A percentile compares a stretch with the other conserved stretches of the same genome.
phyloP scores from a whole-genome alignment of 495 filamentous ascomycete genomes.

The Tirmania nivea region DNA sequence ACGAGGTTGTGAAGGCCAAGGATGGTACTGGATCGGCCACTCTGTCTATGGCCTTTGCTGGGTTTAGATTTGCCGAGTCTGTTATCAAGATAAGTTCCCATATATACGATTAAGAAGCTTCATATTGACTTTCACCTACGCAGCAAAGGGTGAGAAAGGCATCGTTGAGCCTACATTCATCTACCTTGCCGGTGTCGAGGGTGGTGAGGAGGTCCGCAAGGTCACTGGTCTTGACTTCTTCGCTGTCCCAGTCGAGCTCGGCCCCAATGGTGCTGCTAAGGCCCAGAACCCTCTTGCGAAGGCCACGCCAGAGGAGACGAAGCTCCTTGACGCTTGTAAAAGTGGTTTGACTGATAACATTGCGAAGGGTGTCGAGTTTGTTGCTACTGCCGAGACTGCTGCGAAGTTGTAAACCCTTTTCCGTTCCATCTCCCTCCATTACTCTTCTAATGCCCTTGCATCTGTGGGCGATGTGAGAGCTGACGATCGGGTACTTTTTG shows the following conservation, averaged over 20 bases:
- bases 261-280: conserved; percentile 61
- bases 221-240: conserved; percentile 72
- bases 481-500: no score
- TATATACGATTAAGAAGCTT: not conserved
- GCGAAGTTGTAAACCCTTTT: conserved; percentile 20
- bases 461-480: no score
- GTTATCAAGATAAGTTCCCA: conserved; percentile 39
- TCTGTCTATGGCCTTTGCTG: conserved; percentile 92
- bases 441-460: no score
- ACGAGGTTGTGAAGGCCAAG: conserved; percentile 97
- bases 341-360: conserved; percentile 77
- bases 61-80: conserved; percentile 83
- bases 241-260: conserved; percentile 84
- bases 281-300: conserved; percentile 52
- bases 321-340: conserved; percentile 52
- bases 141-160: conserved; percentile 64
- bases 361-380: conserved; percentile 75
- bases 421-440: not conserved
- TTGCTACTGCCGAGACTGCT: conserved; percentile 6
- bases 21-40: conserved; percentile 87
- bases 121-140: conserved; percentile 18
- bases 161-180: conserved; percentile 87
- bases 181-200: conserved; percentile 73
- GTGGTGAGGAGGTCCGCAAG: conserved; percentile 66
- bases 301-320: conserved; percentile 64